Evolutionary conservation across 139 green algal genomes (phyloP).

Genomic region (Tetraselmis striata): DNA sequence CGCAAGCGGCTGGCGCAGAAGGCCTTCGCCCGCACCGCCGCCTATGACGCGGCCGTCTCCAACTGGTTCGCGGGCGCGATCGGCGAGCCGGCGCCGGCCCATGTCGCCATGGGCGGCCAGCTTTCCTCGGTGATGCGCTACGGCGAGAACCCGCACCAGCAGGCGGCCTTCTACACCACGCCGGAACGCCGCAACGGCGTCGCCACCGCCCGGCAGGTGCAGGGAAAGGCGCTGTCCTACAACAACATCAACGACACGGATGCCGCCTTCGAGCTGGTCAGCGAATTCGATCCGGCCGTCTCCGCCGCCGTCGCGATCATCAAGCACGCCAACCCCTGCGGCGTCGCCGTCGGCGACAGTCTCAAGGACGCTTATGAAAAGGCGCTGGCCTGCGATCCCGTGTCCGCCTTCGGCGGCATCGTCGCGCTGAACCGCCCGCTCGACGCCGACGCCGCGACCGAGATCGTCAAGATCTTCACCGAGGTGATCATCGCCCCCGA

Average conservation of each 20-base stretch:
- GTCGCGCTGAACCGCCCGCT: slow-evolving; percentile 95
- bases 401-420: slow-evolving; percentile 95
- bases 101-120: slow-evolving; percentile 23
- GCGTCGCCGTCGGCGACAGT: slow-evolving; percentile 68
- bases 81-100: slow-evolving; percentile 36
- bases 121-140: slow-evolving; percentile 62
- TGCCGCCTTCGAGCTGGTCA: no score
- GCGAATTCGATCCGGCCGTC: no score
- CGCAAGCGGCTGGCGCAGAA: slow-evolving; percentile 90
- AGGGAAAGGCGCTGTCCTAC: slow-evolving; percentile 99
- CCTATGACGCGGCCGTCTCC: slow-evolving; percentile 90
- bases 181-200: no score
- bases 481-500: slow-evolving; percentile 96
- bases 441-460: slow-evolving; percentile 71
- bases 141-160: slow-evolving; percentile 98
- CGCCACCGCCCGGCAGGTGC: slow-evolving; percentile 78
- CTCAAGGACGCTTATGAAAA: slow-evolving; percentile 87
- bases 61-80: slow-evolving; percentile 91
- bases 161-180: slow-evolving; percentile 95
- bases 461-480: slow-evolving; percentile 99
- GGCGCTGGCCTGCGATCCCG: slow-evolving; percentile 89
- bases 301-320: slow-evolving; percentile 82
- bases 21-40: slow-evolving; percentile 93
- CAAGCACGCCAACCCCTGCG: slow-evolving; percentile 99
- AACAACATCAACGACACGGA: slow-evolving; percentile 99